Evolutionary conservation across 2,329 filamentous ascomycete genomes (phyloP).

Genomic region (Alternaria ethzedia): DNA sequence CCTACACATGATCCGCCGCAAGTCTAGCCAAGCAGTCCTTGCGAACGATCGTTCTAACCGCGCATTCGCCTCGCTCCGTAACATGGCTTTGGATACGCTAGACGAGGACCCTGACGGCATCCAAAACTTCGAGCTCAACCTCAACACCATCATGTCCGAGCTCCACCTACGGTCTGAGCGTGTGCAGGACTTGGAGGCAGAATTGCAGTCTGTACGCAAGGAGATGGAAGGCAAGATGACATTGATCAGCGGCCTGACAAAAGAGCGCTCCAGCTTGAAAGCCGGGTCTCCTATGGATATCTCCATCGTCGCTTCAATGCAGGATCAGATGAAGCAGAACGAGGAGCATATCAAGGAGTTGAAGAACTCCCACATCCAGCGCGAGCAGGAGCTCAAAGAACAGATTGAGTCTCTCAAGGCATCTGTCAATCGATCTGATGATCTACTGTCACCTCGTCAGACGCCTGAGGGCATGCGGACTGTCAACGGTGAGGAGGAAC

Average conservation of each 20-base stretch:
- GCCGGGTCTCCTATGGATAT: constrained; percentile 83
- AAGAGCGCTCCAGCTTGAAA: constrained; percentile 90
- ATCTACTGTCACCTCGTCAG: constrained; percentile 25
- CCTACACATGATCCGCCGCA: constrained; percentile 86
- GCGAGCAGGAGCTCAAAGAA: constrained; percentile 75
- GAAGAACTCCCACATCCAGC: constrained; percentile 72
- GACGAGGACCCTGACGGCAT: constrained; percentile 81
- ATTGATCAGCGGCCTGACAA: constrained; percentile 91
- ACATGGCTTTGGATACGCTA: constrained; percentile 86
- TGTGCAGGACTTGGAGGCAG: constrained; percentile 86
- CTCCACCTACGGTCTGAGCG: constrained; percentile 85
- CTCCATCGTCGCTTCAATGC: constrained; percentile 83
- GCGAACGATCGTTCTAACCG: constrained; percentile 89
- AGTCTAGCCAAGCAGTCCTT: constrained; percentile 89
- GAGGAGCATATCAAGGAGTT: constrained; percentile 78
- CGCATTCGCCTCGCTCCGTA: constrained; percentile 86
- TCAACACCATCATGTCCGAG: constrained; percentile 92
- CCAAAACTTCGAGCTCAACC: constrained; percentile 90
- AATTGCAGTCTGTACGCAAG: constrained; percentile 82
- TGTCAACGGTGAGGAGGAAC: constrained; percentile 6
- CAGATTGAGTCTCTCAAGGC: constrained; percentile 74
- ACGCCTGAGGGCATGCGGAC: constrained; percentile 9
- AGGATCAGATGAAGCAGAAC: constrained; percentile 85
- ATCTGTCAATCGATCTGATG: constrained; percentile 50
- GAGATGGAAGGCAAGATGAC: constrained; percentile 98